phyloP scores from a whole-genome alignment of 139 green algal species.

The Chara braunii region DNA sequence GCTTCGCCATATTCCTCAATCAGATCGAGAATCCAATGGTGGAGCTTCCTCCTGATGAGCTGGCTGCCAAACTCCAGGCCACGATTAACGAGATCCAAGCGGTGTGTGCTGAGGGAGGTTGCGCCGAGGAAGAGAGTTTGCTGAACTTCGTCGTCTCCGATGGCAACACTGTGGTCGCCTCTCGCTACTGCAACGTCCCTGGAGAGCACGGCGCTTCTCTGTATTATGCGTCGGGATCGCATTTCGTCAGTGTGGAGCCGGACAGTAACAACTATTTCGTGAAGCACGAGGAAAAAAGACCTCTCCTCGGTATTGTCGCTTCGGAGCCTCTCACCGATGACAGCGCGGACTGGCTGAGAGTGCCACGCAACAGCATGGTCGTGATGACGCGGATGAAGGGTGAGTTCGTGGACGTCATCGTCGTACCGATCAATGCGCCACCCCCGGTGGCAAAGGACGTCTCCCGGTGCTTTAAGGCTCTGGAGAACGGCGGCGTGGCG shows the following conservation, averaged over 20 bases:
- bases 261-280: conserved; percentile 60
- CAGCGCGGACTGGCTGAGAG: conserved; percentile 70
- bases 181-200: conserved; percentile 62
- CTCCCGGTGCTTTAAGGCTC: conserved; percentile 24
- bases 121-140: conserved; percentile 44
- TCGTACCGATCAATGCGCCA: conserved; percentile 15
- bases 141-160: conserved; percentile 91
- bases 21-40: conserved; percentile 30
- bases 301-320: conserved; percentile 71
- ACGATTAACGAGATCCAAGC: conserved; percentile 44
- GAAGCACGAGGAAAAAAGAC: conserved; percentile 56
- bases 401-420: conserved; percentile 21
- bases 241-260: conserved; percentile 32
- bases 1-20: conserved; percentile 88
- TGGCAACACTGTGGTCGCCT: conserved; percentile 72
- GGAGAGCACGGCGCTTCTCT: conserved; percentile 61
- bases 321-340: conserved; percentile 83
- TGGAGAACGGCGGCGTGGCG: conserved; percentile 8
- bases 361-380: conserved; percentile 24
- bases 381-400: conserved; percentile 30
- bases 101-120: conserved; percentile 20
- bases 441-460: conserved; percentile 15
- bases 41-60: conserved; percentile 19
- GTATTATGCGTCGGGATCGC: conserved; percentile 78
- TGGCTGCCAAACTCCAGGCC: conserved; percentile 36